Evolutionary conservation across 208 protist genomes (phyloP), one percentile per base, ranked within the genome.

Genomic region (Leishmania arabica): DNA sequence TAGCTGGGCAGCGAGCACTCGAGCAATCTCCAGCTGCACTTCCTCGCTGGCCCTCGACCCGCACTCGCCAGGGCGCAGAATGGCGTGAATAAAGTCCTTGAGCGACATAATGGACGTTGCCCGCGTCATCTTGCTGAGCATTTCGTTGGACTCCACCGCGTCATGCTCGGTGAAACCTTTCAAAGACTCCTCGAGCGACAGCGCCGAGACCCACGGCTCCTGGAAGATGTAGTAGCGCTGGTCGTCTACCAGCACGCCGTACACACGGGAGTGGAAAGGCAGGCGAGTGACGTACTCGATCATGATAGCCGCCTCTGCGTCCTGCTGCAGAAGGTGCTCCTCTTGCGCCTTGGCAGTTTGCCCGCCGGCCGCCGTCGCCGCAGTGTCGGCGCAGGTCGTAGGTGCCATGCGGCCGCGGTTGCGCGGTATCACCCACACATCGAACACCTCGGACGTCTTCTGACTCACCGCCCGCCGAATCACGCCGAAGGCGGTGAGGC

Each of bases 181-280:
- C 69, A 82, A 78, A 42, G 81, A 83, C 81, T 95, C 75, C 74
- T 92, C 88, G 70, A 95, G 77, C n/a, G 91, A 81, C 40, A 95
- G 75, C 8, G 91, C 91, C 2, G 94, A 95, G 60, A 94, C 87
- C 90, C 91, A 92, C 75, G 94, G 94, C 80, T 91, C 86, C 77
- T 93, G 88, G 77, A 96, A 87, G 74, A 97, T 87, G 83, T 96
- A 97, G 86, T 93, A 96, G 51, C 88, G 86, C 74, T 94, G 85
- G 76, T 92, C 89, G 79, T 97, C 92, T 37, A 91, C 89, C 34
- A 96, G 82, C 5, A 97, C 91, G 53, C 92, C 90, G 79, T 90
- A 93, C 24, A 97, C 85, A 47, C 88, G 91, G 1, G 88, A 89
- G 70, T 90, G 84, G 66, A 92, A 95, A 9, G 92, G 94, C 66